These are phyloP conservation scores for Boeremia lycopersici DNA, from an alignment of 2,329 filamentous ascomycete genomes.

Conservation along the genomic window DNA sequence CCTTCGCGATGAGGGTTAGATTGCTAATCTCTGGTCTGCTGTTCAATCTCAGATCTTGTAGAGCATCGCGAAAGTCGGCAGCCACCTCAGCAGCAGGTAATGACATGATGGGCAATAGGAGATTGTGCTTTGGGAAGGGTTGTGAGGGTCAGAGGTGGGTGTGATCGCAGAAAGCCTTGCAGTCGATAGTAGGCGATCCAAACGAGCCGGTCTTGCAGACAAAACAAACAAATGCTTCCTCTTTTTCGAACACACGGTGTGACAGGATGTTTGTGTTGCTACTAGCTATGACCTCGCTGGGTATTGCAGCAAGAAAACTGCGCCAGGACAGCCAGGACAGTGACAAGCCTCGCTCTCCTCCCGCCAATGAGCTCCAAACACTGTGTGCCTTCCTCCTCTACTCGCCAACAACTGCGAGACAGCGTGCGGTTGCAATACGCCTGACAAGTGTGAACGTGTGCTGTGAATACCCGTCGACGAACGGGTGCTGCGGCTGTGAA, in stretches of 20 bases:
- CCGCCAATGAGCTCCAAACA: conserved; percentile 42
- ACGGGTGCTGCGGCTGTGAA: conserved; percentile 8
- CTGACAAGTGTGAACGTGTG: conserved; percentile 18
- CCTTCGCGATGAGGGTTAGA: conserved; percentile 94
- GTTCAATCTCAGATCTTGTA: conserved; percentile 90
- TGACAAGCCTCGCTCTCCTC: conserved; percentile 42
- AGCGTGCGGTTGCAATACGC: conserved; percentile 24
- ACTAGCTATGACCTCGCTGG: conserved; percentile 54
- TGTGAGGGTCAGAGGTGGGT: conserved; percentile 33
- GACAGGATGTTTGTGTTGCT: conserved; percentile 53
- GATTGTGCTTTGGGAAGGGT: conserved; percentile 22
- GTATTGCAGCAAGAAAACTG: conserved; percentile 41
- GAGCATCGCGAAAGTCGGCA: conserved; percentile 89
- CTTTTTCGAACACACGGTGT: conserved; percentile 48
- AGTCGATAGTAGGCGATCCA: conserved; percentile 33
- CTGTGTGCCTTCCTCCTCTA: conserved; percentile 40
- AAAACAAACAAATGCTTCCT: conserved; percentile 50
- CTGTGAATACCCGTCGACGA: conserved; percentile 9
- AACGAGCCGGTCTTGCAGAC: conserved; percentile 37
- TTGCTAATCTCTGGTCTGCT: conserved; percentile 96
- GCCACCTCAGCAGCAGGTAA: conserved; percentile 82
- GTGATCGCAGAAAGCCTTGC: conserved; percentile 33
- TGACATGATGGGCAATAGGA: conserved; percentile 63
- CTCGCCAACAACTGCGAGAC: conserved; percentile 27
- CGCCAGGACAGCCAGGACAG: conserved; percentile 40